These are phyloP conservation scores for Gossypium sturtianum DNA, from an alignment of 345 rosid species.

Conservation along the genomic window DNA sequence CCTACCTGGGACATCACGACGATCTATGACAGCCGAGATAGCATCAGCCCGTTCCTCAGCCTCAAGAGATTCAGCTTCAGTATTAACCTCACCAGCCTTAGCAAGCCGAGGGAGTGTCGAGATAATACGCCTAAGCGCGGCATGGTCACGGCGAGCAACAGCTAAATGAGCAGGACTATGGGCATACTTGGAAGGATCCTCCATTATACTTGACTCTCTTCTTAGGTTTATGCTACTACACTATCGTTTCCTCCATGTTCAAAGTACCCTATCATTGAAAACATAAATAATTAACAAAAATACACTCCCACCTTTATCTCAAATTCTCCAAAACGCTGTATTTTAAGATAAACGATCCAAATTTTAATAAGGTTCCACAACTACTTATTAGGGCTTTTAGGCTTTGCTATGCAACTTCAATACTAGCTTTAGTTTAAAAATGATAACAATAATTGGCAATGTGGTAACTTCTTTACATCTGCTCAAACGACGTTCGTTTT, in stretches of 20 bases:
- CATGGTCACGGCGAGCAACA: constrained; percentile 68
- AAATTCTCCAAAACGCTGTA: constrained; percentile 14
- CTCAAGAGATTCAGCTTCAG: constrained; percentile 68
- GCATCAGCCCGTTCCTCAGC: constrained; percentile 77
- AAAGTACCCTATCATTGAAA: neutral
- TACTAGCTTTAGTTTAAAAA: neutral
- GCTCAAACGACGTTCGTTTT: constrained; percentile 11
- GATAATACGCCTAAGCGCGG: constrained; percentile 55
- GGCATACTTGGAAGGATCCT: constrained; percentile 59
- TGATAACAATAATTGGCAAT: neutral
- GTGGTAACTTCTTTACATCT: constrained; percentile 12
- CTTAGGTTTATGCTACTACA: constrained; percentile 15
- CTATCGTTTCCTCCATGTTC: constrained; percentile 26
- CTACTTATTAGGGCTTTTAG: constrained; percentile 13
- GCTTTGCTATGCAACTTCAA: constrained; percentile 11
- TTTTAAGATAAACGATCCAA: neutral
- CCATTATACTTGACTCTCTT: constrained; percentile 39
- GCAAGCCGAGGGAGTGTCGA: constrained; percentile 59
- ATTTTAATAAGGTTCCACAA: constrained; percentile 11
- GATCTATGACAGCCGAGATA: constrained; percentile 62
- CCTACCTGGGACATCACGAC: constrained; percentile 88
- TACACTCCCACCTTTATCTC: neutral
- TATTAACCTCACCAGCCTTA: constrained; percentile 79
- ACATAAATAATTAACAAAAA: neutral
- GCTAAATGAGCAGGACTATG: constrained; percentile 94